Conservation (phyloP, 495 filamentous ascomycete genomes). For the Daldinia decipiens region DNA sequence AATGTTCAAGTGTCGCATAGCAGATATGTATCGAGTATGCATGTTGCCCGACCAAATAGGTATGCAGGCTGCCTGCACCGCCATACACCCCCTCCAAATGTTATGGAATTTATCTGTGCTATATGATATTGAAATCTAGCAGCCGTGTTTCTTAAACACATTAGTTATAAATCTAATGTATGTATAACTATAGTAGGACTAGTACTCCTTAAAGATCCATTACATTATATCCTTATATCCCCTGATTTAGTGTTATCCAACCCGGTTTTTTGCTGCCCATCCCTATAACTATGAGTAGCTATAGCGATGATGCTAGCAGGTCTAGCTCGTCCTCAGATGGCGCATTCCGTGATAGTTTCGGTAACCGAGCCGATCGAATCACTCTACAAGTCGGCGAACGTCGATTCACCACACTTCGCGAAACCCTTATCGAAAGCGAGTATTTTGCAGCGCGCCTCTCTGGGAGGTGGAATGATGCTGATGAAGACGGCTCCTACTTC, state of each 20-base stretch:
- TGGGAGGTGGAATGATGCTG: conserved; percentile 30
- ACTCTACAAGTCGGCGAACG: conserved; percentile 36
- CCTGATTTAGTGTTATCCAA: neutral
- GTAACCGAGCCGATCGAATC: neutral
- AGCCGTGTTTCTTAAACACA: neutral
- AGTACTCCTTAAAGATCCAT: neutral
- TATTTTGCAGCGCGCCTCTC: conserved; percentile 32
- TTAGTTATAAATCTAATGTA: neutral
- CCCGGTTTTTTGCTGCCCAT: neutral
- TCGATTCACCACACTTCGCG: conserved; percentile 24
- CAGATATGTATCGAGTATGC: neutral
- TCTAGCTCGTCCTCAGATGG: neutral
- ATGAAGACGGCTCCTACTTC: conserved; percentile 53
- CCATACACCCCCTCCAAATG: neutral
- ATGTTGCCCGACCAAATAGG: neutral
- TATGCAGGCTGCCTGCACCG: neutral
- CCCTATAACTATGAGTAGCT: neutral
- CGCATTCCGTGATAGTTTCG: neutral
- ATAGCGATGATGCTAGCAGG: neutral
- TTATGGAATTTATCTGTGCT: neutral
- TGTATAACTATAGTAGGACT: neutral
- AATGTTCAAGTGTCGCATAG: neutral
- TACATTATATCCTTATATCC: neutral
- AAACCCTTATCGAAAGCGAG: conserved; percentile 26
- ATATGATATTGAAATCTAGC: neutral